Evolutionary conservation across 192 early-diverging fungal species (phyloP), one percentile per base, ranked within the genome.

Genomic region (Chytriomyces sp.): DNA sequence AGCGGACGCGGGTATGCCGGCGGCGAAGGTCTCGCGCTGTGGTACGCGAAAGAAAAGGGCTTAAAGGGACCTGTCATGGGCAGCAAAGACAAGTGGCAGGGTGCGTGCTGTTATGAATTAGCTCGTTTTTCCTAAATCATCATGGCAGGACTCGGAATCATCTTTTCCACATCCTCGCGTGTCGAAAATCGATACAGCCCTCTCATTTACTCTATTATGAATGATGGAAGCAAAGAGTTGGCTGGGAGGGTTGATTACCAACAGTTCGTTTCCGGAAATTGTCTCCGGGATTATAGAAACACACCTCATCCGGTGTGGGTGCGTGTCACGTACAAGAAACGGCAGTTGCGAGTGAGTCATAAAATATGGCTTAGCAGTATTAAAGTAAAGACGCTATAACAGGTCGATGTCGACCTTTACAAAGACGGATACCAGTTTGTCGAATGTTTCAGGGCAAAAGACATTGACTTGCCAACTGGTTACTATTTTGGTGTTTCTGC

Each of bases 21-120:
- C 32, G 91, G 90, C 26, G 81, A 89, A 32, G 93, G 93, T 0
- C 60, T 94, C 4, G 93, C 90, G 30, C 86, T 94, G 59, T 94
- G 93, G 93, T 94, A 94, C 67, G 86, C 90, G 0, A 78, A 89
- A 54, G 88, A 78, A 25, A 59, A 30, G 32, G 64, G 34, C 41
- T 59, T 77, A 5, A 76, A 71, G 14, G 92, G 91, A 0, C 84
- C 86, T 25, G 74, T 92, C 19, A 88, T 84, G 81, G 91, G 91
- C 19, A 82, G 69, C 52, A 78, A 83, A 61, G 91, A 93, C 77
- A 72, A 81, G 25, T 93, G 87, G 86, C 69, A 83, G 26, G 91
- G 81, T 71, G 39, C n/a, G n/a, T n/a, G n/a, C n/a, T n/a, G n/a
- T n/a, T n/a, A n/a, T n/a, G n/a, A n/a, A n/a, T n/a, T n/a, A n/a